Percentiles rank a stretch among this genome's conserved stretches.
Evolutionary conservation across 2,329 filamentous ascomycete genomes (phyloP).

Genomic region (Cladosporium sp.): DNA sequence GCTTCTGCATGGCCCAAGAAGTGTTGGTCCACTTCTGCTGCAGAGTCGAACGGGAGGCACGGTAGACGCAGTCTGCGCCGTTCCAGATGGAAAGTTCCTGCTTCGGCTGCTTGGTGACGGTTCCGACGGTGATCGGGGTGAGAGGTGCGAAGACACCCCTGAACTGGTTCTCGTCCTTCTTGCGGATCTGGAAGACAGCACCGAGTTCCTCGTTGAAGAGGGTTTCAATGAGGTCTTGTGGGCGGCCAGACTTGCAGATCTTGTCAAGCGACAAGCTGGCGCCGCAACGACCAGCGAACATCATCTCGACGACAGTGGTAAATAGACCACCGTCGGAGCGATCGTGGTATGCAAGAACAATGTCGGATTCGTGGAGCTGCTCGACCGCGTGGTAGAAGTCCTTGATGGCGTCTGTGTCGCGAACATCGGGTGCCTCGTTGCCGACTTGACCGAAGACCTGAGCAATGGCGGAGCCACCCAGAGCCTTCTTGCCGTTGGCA

Average conservation of each 20-base stretch:
- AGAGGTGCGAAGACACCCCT: constrained; percentile 83
- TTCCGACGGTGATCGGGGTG: constrained; percentile 81
- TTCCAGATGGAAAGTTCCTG: constrained; percentile 78
- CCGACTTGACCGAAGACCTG: constrained; percentile 88
- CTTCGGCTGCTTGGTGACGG: constrained; percentile 67
- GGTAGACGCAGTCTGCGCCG: constrained; percentile 67
- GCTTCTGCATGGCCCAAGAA: constrained; percentile 85
- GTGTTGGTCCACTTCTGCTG: constrained; percentile 89
- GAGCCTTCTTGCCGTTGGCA: constrained; percentile 73
- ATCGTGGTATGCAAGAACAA: constrained; percentile 93
- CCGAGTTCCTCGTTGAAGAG: constrained; percentile 97
- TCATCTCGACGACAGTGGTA: constrained; percentile 93
- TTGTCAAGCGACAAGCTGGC: constrained; percentile 81
- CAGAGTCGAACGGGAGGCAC: constrained; percentile 69
- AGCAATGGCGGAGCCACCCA: constrained; percentile 88
- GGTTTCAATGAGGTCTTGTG: constrained; percentile 65
- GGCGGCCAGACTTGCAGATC: constrained; percentile 62
- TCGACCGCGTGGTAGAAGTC: constrained; percentile 90
- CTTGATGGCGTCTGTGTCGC: constrained; percentile 75
- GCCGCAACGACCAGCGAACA: constrained; percentile 92
- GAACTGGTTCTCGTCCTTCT: constrained; percentile 81
- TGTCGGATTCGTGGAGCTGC: constrained; percentile 64
- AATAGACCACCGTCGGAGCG: constrained; percentile 90
- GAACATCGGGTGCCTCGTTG: constrained; percentile 81
- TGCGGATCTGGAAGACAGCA: constrained; percentile 91